Base-by-base conservation (phyloP, 371 early-diverging fungal species). In the Circinella umbellata region DNA sequence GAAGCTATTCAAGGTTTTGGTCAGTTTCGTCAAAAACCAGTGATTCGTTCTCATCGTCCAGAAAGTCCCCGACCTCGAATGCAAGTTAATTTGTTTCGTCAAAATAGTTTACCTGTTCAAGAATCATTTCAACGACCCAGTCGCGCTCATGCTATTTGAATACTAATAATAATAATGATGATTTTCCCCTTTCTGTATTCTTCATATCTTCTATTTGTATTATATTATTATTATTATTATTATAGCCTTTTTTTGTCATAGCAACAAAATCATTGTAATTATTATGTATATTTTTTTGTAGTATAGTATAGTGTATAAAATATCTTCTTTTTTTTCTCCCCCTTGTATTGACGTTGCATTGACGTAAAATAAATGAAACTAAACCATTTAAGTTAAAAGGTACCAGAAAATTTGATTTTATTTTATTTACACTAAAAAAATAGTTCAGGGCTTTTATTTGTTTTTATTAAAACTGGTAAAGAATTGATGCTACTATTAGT, bases 1-100 rank as follows among this genome's bases (percentile, higher is more conserved):
- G 81, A 83, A 64, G 83, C 83, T 27, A 64, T 83, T 10, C 74
- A 83, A 76, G 83, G 81, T 2, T 75, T 83, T 66, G 75, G 79
- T 13, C 74, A 47, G 17, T 63, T 63, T 38, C 63, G 38, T 47
- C 17, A 37, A 63, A 9, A 63, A 47, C 38, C 63, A 13, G 15
- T 51, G 8, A n/a, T 51, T 51, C 42, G 63, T 63, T 13, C 39
- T 46, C 27, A 27, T 27, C 27, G 27, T 27, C 47, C 47, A 4
- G 63, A 63, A 13, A 75, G 73, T 20, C 78, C 78, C 13, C 72
- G 66, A 10, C 55, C 76, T 35, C 67, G 78, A n/a, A 70, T 78
- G 49, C 78, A 78, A 54, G 75, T 80, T 11, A 70, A 73, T 64
- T 76, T 73, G 47, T 76, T 80, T 61, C 68, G 81, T 17, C 81